These are phyloP conservation scores for Tulasnella calospora DNA, from an alignment of 768 basidiomycete genomes.

Conservation along the genomic window DNA sequence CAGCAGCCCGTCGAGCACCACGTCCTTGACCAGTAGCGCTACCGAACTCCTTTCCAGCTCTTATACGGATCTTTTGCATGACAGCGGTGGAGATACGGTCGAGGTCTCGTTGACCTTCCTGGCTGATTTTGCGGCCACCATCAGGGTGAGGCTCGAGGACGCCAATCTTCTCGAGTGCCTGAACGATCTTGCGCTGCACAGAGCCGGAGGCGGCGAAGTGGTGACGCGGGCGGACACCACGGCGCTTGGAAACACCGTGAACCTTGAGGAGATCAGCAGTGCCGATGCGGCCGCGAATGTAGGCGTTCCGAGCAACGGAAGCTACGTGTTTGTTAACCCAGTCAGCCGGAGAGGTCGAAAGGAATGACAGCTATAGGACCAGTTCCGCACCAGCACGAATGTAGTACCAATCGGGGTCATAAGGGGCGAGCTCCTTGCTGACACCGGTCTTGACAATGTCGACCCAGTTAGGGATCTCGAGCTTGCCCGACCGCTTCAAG, in stretches of 20 bases:
- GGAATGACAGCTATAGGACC: not conserved
- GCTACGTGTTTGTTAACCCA: slow-evolving; percentile 45
- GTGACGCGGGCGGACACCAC: slow-evolving; percentile 95
- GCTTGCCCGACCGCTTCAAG: slow-evolving; percentile 97
- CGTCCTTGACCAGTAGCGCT: not conserved
- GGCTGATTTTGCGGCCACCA: slow-evolving; percentile 92
- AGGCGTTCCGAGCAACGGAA: slow-evolving; percentile 97
- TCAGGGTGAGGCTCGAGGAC: slow-evolving; percentile 91
- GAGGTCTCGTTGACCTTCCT: slow-evolving; percentile 94
- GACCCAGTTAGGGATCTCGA: slow-evolving; percentile 98
- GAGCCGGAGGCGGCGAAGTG: slow-evolving; percentile 80
- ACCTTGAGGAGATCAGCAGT: slow-evolving; percentile 92
- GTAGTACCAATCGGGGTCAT: slow-evolving; percentile 99
- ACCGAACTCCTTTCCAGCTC: slow-evolving; percentile 14
- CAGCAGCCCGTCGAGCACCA: not conserved
- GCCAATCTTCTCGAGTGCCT: slow-evolving; percentile 97
- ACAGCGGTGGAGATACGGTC: slow-evolving; percentile 91
- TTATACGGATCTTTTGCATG: slow-evolving; percentile 37
- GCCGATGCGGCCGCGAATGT: slow-evolving; percentile 96
- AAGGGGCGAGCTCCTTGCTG: slow-evolving; percentile 97
- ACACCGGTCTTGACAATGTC: slow-evolving; percentile 98
- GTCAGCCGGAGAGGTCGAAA: not conserved
- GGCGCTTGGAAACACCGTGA: slow-evolving; percentile 91
- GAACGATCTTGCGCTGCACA: slow-evolving; percentile 93
- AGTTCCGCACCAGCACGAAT: slow-evolving; percentile 81